Conservation (phyloP, 345 rosid genomes). For the Rhizophora apiculata region DNA sequence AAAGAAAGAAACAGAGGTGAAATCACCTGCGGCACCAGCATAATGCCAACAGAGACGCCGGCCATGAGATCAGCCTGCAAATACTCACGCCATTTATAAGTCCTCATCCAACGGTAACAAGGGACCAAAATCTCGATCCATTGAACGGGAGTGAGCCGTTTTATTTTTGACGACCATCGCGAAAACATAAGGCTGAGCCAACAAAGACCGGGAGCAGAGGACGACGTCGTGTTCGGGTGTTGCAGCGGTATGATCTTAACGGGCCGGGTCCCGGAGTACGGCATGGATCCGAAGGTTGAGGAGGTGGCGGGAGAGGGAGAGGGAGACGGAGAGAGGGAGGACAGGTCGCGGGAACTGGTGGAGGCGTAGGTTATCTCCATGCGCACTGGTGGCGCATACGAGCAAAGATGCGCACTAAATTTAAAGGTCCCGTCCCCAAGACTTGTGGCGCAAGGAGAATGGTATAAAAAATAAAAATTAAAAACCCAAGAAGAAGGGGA, state of each 20-base stretch:
- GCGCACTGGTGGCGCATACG: constrained; percentile 13
- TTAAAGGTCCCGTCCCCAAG: too few relatives aligned
- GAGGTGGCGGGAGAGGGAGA: constrained; percentile 12
- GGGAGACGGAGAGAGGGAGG: constrained; percentile 12
- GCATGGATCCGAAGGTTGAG: constrained; percentile 28
- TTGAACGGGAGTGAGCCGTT: constrained; percentile 48
- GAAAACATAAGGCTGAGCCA: constrained; percentile 33
- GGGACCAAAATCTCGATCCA: constrained; percentile 70
- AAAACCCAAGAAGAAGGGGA: too few relatives aligned
- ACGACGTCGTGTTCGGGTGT: constrained; percentile 54
- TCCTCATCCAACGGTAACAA: constrained; percentile 83
- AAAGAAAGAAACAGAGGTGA: background rate
- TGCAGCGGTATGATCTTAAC: constrained; percentile 73
- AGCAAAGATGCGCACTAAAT: too few relatives aligned
- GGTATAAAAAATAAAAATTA: too few relatives aligned
- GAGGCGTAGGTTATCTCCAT: constrained; percentile 70
- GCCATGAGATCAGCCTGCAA: constrained; percentile 90
- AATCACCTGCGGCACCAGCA: constrained; percentile 99
- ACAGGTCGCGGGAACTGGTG: constrained; percentile 39
- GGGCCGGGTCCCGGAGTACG: constrained; percentile 43
- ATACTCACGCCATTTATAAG: constrained; percentile 74
- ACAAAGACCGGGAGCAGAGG: constrained; percentile 27
- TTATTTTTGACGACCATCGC: constrained; percentile 41
- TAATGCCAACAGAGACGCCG: constrained; percentile 84
- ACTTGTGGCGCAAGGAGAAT: too few relatives aligned